Evolutionary conservation across 2,329 filamentous ascomycete species (phyloP), one percentile per base, ranked within the genome.

Genomic region (Pseudogymnoascus sp.): DNA sequence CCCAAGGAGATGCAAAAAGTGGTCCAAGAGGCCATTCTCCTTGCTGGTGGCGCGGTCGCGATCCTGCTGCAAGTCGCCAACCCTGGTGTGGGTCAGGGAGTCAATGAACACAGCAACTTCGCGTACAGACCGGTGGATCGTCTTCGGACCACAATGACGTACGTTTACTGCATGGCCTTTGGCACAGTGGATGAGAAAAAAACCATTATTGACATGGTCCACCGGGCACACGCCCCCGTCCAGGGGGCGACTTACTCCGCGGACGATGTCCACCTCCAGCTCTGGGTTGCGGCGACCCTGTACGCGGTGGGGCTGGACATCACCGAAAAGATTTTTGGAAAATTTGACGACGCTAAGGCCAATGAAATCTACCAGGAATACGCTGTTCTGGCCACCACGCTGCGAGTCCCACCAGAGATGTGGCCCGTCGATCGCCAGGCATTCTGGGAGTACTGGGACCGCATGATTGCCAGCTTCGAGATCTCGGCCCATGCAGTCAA

Each of bases 31-130:
- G 72, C 66, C 31, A 72, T 76, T 41, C 61, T 75, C 8, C 68
- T 75, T 38, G 72, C 71, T n/a, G 73, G 71, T 12, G 73, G 73
- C 4, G 74, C 71, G 1, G 70, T 68, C 5, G 74, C 75, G 17
- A 75, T 77, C 55, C 69, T 77, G 2, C 71, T 77, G 8, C 76
- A 77, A 62, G 71, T 76, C n/a, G 74, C 76, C 35, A 71, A 75
- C 59, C 74, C 76, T 0, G 73, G 71, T 7, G 71, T 77, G 4
- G 75, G 69, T 5, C 71, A 71, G 29, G 75, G 75, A 21, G 74
- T 74, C 29, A 68, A 72, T 64, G 66, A 72, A 58, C 73, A 76
- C 65, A 75, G 73, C 68, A 76, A 73, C 66, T 77, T 77, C 61
- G 70, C 71, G 25, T 71, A 71, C 61, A 70, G 74, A 9, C 72